Percentiles rank a stretch among this genome's conserved stretches.
Conservation (phyloP, 441 rosid genomes). For the Sinapis alba region DNA sequence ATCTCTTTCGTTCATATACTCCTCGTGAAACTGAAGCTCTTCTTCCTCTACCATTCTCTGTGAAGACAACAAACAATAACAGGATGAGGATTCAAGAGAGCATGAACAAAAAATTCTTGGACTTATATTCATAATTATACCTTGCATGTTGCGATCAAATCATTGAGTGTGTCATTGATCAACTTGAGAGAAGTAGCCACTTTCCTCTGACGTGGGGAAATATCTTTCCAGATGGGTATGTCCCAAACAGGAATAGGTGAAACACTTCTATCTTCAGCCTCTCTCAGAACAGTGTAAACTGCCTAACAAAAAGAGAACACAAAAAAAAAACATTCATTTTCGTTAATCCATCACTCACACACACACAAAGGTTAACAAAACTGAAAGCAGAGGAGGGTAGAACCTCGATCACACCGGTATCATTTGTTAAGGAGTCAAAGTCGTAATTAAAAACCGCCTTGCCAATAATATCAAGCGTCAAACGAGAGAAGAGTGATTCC, state of each 20-base stretch:
- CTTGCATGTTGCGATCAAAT: constrained; percentile 90
- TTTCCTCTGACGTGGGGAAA: constrained; percentile 87
- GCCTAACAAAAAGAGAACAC: constrained; percentile 55
- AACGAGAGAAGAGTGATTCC: constrained; percentile 96
- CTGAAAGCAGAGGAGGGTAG: constrained; percentile 3
- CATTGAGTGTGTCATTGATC: constrained; percentile 77
- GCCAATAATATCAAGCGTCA: constrained; percentile 94
- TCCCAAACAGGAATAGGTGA: constrained; percentile 96
- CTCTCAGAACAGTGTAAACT: constrained; percentile 87
- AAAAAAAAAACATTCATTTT: neutral
- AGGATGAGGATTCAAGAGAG: constrained; percentile 5
- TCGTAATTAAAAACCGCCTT: constrained; percentile 97
- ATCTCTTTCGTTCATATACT: constrained; percentile 94
- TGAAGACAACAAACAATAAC: constrained; percentile 27
- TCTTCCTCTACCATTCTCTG: constrained; percentile 98
- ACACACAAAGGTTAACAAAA: neutral
- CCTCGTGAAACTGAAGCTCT: constrained; percentile 87
- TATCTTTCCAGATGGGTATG: constrained; percentile 92
- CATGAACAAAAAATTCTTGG: neutral
- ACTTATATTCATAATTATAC: constrained; percentile 52
- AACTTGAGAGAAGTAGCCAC: constrained; percentile 76
- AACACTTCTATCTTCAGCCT: constrained; percentile 97
- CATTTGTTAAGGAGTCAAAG: constrained; percentile 90
- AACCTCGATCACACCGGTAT: constrained; percentile 96
- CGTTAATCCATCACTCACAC: constrained; percentile 19